These are phyloP conservation scores for Ogataea degrootiae DNA, from an alignment of 805 yeast species.

Conservation along the genomic window DNA sequence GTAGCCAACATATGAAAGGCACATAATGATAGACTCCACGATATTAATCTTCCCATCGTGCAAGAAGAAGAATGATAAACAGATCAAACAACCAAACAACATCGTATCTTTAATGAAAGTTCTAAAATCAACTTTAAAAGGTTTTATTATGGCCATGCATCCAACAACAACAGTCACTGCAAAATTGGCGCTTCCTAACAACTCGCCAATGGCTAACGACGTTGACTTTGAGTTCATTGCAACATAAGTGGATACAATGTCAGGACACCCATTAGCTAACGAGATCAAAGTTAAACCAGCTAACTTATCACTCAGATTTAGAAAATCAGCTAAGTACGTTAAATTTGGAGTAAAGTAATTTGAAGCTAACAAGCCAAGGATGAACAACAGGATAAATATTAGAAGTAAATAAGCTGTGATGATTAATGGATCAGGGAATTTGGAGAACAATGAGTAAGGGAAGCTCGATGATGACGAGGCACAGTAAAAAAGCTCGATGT, in stretches of 20 bases:
- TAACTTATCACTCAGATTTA: constrained; percentile 67
- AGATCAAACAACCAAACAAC: constrained; percentile 49
- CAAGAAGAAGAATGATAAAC: constrained; percentile 47
- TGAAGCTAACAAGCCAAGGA: constrained; percentile 76
- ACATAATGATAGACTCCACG: constrained; percentile 54
- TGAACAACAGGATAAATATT: constrained; percentile 44
- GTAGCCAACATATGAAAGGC: constrained; percentile 52
- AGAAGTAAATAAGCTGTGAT: constrained; percentile 7
- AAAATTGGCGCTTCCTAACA: constrained; percentile 51
- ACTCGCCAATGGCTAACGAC: constrained; percentile 46
- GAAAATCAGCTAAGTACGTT: constrained; percentile 53
- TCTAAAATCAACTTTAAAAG: constrained; percentile 45
- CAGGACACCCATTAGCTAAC: constrained; percentile 91
- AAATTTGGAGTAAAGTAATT: constrained; percentile 79
- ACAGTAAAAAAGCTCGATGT: constrained; percentile 25
- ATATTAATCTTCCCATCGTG: constrained; percentile 50
- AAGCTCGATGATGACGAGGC: constrained; percentile 7
- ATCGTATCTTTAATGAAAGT: constrained; percentile 57
- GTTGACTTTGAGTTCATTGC: constrained; percentile 73
- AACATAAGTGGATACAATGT: constrained; percentile 75
- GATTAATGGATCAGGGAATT: constrained; percentile 5
- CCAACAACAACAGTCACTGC: constrained; percentile 50
- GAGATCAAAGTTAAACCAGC: constrained; percentile 87
- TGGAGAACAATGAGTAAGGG: constrained; percentile 5
- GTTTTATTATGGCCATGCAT: constrained; percentile 38